Conservation (phyloP, 75 land plant genomes). For the Selaginella moellendorffii region DNA sequence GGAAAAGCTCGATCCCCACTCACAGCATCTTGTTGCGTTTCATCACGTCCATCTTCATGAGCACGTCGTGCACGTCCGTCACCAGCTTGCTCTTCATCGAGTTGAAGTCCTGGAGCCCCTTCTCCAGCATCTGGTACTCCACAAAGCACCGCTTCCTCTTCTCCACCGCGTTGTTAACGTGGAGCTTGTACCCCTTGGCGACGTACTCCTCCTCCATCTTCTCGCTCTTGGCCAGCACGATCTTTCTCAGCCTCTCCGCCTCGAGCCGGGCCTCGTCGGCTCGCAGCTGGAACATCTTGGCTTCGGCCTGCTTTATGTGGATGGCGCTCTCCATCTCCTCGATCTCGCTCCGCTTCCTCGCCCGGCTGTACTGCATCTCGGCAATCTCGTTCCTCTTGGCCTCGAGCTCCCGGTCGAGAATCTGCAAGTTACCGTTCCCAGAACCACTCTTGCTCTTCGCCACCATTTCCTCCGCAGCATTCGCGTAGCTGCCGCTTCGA, state of each 20-base stretch:
- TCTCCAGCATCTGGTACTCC: neutral
- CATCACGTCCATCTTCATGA: conserved; percentile 75
- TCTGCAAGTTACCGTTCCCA: too few relatives aligned
- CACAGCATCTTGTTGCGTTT: conserved; percentile 23
- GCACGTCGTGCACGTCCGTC: conserved; percentile 64
- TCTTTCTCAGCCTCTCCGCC: neutral
- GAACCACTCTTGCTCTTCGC: too few relatives aligned
- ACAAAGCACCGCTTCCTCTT: neutral
- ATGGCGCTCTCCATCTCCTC: neutral
- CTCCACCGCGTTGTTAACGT: neutral
- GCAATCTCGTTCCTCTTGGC: too few relatives aligned
- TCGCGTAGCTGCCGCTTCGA: too few relatives aligned
- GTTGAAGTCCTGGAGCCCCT: conserved; percentile 39
- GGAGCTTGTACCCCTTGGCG: neutral
- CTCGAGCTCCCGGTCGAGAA: too few relatives aligned
- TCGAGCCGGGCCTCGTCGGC: neutral
- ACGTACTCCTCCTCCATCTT: neutral
- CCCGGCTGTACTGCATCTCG: neutral
- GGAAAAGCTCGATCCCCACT: too few relatives aligned
- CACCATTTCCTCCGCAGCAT: too few relatives aligned
- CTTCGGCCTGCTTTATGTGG: neutral
- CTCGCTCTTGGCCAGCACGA: neutral
- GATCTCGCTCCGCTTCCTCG: neutral
- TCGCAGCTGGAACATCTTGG: neutral
- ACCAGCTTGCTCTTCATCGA: conserved; percentile 72